phyloP scores from a whole-genome alignment of 176 grass and related monocot species.

The Leersia perrieri region DNA sequence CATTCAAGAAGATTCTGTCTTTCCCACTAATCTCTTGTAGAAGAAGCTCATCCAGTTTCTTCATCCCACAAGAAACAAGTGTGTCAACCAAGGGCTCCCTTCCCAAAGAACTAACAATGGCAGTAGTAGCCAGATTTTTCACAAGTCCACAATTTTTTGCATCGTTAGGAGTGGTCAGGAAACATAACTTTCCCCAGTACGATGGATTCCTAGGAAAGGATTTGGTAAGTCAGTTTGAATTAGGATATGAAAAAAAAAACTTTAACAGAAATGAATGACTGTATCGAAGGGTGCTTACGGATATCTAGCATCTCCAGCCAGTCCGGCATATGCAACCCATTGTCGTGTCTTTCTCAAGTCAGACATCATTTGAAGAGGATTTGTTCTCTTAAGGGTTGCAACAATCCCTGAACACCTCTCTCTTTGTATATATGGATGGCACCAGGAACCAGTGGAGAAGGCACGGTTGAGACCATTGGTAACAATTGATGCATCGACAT shows the following conservation, averaged over 20 bases:
- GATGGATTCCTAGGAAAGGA: slow-evolving; percentile 68
- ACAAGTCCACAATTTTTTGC: slow-evolving; percentile 86
- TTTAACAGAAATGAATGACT: not conserved
- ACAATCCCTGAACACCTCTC: slow-evolving; percentile 71
- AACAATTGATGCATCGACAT: slow-evolving; percentile 64
- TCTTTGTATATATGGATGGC: slow-evolving; percentile 50
- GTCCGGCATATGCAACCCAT: slow-evolving; percentile 62
- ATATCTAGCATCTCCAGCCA: slow-evolving; percentile 79
- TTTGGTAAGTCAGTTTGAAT: slow-evolving; percentile 31
- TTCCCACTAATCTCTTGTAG: slow-evolving; percentile 34
- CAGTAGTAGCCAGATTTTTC: slow-evolving; percentile 79
- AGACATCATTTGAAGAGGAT: slow-evolving; percentile 74
- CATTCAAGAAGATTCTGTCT: slow-evolving; percentile 78
- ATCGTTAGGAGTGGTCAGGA: slow-evolving; percentile 73
- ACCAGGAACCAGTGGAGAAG: slow-evolving; percentile 81
- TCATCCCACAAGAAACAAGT: slow-evolving; percentile 74
- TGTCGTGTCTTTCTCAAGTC: slow-evolving; percentile 83
- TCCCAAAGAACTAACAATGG: slow-evolving; percentile 55
- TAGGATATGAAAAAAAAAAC: not conserved
- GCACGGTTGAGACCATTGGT: slow-evolving; percentile 78
- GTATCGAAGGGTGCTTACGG: slow-evolving; percentile 50
- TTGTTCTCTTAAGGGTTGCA: slow-evolving; percentile 69
- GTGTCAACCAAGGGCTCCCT: slow-evolving; percentile 42
- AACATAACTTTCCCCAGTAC: slow-evolving; percentile 89
- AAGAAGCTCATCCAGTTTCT: slow-evolving; percentile 55